A percentile compares a stretch with the other conserved stretches of the same genome.
These are phyloP conservation scores for Caryopteris hybrid DNA, from an alignment of 305 asterid species.

Conservation along the genomic window DNA sequence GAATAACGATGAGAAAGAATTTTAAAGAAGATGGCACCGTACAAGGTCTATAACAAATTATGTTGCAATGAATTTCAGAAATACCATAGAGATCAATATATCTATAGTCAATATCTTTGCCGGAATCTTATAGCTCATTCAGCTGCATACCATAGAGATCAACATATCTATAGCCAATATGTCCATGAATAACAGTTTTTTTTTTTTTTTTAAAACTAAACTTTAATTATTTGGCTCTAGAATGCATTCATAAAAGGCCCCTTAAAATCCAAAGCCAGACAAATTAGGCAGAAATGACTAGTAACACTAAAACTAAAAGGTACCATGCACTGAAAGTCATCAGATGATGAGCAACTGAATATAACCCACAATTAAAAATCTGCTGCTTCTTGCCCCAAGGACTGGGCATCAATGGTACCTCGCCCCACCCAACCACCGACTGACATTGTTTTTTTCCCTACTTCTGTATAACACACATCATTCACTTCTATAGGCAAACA, in stretches of 20 bases:
- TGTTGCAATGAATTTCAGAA: background rate
- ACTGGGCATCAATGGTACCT: background rate
- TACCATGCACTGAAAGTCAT: background rate
- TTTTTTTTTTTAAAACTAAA: too few species aligned
- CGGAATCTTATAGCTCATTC: too few species aligned
- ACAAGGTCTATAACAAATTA: background rate
- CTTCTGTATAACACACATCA: background rate
- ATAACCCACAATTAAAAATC: background rate
- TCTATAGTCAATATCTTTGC: background rate
- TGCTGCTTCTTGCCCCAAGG: background rate
- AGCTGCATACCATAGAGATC: too few species aligned
- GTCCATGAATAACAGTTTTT: too few species aligned
- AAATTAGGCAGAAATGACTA: background rate
- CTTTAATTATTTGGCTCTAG: too few species aligned
- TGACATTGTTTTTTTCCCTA: background rate
- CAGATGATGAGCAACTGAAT: background rate
- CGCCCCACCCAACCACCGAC: background rate
- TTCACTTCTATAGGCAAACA: background rate
- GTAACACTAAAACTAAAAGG: background rate
- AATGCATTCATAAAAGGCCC: background rate
- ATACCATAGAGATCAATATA: background rate
- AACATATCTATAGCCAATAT: too few species aligned
- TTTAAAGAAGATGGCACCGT: background rate
- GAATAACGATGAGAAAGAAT: slow-evolving; percentile 13
- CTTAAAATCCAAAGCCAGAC: background rate